phyloP scores from a whole-genome alignment of 805 yeast genomes.

The Ogataea philodendri region DNA sequence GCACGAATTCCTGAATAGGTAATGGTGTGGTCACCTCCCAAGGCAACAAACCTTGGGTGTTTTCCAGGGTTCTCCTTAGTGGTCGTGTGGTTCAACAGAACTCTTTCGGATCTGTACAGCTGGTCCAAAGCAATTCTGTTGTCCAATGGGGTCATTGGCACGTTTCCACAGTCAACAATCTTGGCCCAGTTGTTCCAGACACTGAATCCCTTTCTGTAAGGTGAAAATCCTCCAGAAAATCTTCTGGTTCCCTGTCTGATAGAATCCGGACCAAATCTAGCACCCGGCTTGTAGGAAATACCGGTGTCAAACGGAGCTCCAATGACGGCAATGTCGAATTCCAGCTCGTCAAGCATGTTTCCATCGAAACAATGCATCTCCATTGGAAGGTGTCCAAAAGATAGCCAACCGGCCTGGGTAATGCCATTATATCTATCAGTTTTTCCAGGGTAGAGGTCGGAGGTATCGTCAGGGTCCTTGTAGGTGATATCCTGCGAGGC shows the following conservation, averaged over 20 bases:
- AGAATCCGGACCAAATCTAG: slow-evolving; percentile 54
- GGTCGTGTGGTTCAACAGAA: slow-evolving; percentile 38
- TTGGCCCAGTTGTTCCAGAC: slow-evolving; percentile 38
- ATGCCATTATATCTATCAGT: slow-evolving; percentile 25
- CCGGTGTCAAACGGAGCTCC: slow-evolving; percentile 61
- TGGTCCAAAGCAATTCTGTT: slow-evolving; percentile 54
- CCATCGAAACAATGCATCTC: slow-evolving; percentile 19
- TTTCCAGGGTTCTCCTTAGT: slow-evolving; percentile 22
- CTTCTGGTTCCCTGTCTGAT: slow-evolving; percentile 47
- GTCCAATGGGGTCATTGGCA: slow-evolving; percentile 55
- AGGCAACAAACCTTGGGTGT: slow-evolving; percentile 44
- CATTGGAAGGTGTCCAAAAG: slow-evolving; percentile 21
- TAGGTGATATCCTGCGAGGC: slow-evolving; percentile 13
- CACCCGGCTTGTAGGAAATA: slow-evolving; percentile 51
- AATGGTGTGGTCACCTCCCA: slow-evolving; percentile 64
- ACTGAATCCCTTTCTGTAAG: slow-evolving; percentile 33
- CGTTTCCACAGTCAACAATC: slow-evolving; percentile 55
- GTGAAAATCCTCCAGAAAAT: slow-evolving; percentile 38
- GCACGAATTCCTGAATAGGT: slow-evolving; percentile 50
- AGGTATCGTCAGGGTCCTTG: slow-evolving; percentile 23
- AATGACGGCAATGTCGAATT: slow-evolving; percentile 48
- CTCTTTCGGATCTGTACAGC: slow-evolving; percentile 48
- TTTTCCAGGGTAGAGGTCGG: slow-evolving; percentile 22
- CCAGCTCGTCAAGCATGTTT: slow-evolving; percentile 6
- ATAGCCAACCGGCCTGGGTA: slow-evolving; percentile 19